Conservation (phyloP, 2,329 filamentous ascomycete genomes). For the Penicillium crustosum region DNA sequence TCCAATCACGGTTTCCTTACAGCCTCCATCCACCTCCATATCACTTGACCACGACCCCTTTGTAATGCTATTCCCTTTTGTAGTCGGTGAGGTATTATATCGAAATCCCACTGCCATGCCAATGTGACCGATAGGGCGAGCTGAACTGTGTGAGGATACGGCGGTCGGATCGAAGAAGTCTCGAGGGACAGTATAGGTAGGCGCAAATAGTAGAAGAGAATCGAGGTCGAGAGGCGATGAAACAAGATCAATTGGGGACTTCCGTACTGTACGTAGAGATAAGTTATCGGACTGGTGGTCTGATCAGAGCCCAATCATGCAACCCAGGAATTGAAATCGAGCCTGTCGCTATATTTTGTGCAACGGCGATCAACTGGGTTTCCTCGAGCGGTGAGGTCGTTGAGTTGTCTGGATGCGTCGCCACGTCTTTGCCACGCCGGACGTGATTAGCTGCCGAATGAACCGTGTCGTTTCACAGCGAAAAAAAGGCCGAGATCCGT, state of each 20-base stretch:
- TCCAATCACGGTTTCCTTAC: conserved; percentile 17
- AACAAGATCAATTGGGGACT: not conserved
- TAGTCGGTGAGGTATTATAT: conserved; percentile 6
- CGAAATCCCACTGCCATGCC: conserved; percentile 24
- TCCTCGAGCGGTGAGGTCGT: conserved; percentile 7
- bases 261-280: not conserved
- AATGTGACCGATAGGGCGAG: not conserved
- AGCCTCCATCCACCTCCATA: conserved; percentile 31
- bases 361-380: not conserved
- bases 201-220: not conserved
- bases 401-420: conserved; percentile 3
- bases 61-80: conserved; percentile 1
- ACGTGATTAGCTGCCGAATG: not conserved
- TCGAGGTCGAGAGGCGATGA: not conserved
- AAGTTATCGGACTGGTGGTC: not conserved
- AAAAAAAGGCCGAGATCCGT: not conserved
- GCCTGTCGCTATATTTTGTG: not conserved
- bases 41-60: conserved; percentile 20
- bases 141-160: not conserved
- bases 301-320: conserved; percentile 9
- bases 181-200: not conserved
- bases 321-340: not conserved
- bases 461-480: not conserved
- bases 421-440: conserved; percentile 10
- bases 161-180: not conserved